phyloP scores from a whole-genome alignment of 192 early-diverging fungal genomes.

The Podila minutissima region DNA sequence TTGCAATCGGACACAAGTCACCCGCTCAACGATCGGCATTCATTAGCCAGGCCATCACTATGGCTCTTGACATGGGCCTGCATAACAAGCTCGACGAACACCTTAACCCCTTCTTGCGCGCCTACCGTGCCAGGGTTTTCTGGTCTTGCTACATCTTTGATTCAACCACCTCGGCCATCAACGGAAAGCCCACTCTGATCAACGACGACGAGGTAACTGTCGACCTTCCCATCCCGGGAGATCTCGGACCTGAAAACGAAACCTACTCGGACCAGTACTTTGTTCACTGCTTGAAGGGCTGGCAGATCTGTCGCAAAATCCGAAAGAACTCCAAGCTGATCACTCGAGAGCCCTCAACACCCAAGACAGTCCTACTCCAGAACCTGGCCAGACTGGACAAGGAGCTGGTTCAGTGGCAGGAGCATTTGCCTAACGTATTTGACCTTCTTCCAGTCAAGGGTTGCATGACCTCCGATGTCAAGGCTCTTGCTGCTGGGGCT shows the following conservation, averaged over 20 bases:
- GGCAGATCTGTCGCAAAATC: conserved; percentile 41
- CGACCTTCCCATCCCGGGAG: conserved; percentile 37
- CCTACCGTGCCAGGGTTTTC: conserved; percentile 40
- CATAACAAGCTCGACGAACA: conserved; percentile 26
- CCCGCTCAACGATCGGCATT: conserved; percentile 44
- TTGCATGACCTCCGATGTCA: conserved; percentile 34
- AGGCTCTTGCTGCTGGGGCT: conserved; percentile 22
- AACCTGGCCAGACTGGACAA: conserved; percentile 35
- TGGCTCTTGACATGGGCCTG: conserved; percentile 48
- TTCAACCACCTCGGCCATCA: conserved; percentile 41
- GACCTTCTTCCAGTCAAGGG: conserved; percentile 32
- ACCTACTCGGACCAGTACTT: conserved; percentile 45
- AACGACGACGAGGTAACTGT: conserved; percentile 41
- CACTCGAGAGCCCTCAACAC: conserved; percentile 17
- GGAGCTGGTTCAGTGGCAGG: conserved; percentile 44
- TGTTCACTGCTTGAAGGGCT: conserved; percentile 42
- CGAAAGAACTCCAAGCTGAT: conserved; percentile 47
- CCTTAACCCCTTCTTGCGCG: conserved; percentile 15
- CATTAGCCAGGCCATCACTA: conserved; percentile 47
- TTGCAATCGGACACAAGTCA: conserved; percentile 49
- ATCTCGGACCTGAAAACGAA: conserved; percentile 38
- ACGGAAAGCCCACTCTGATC: conserved; percentile 37
- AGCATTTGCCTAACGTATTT: conserved; percentile 27
- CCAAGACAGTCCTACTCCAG: conserved; percentile 21
- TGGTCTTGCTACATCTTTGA: conserved; percentile 49